Percentiles rank a stretch among this genome's conserved stretches.
Evolutionary conservation across 1,284 basidiomycete species (phyloP).

Genomic region (Gymnopus androsaceus): DNA sequence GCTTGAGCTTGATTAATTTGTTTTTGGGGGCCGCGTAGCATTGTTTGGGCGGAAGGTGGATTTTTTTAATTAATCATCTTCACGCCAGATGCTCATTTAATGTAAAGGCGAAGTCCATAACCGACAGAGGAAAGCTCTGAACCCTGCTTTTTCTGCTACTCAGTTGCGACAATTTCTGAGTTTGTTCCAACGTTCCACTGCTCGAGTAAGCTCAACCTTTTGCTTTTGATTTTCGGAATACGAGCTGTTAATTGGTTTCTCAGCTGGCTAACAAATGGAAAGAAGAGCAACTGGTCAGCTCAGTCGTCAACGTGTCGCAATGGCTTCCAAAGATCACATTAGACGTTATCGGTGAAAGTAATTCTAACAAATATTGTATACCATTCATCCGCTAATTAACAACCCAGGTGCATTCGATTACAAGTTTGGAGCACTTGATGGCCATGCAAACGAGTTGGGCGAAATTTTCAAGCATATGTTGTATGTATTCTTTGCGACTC

Average conservation of each 20-base stretch:
- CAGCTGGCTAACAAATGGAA: slow-evolving; percentile 12
- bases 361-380: not conserved
- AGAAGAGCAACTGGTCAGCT: not conserved
- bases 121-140: slow-evolving; percentile 22
- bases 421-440: slow-evolving; percentile 23
- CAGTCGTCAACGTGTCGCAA: slow-evolving; percentile 1
- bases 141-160: slow-evolving; percentile 24
- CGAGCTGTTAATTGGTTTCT: not conserved
- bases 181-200: slow-evolving; percentile 14
- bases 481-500: too few species aligned
- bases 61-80: not conserved
- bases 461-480: slow-evolving; percentile 30
- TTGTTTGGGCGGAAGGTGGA: slow-evolving; percentile 15
- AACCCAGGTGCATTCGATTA: slow-evolving; percentile 22
- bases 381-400: not conserved
- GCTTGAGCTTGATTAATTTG: too few species aligned
- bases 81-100: not conserved
- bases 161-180: slow-evolving; percentile 15
- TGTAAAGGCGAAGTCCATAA: slow-evolving; percentile 15
- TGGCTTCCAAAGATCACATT: slow-evolving; percentile 14
- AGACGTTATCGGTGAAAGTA: slow-evolving; percentile 18
- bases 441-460: slow-evolving; percentile 22
- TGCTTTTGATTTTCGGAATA: not conserved
- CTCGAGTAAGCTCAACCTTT: slow-evolving; percentile 8
- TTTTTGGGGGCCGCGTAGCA: slow-evolving; percentile 2